phyloP scores from a whole-genome alignment of 495 filamentous ascomycete species.

The Aspergillus asperescens region DNA sequence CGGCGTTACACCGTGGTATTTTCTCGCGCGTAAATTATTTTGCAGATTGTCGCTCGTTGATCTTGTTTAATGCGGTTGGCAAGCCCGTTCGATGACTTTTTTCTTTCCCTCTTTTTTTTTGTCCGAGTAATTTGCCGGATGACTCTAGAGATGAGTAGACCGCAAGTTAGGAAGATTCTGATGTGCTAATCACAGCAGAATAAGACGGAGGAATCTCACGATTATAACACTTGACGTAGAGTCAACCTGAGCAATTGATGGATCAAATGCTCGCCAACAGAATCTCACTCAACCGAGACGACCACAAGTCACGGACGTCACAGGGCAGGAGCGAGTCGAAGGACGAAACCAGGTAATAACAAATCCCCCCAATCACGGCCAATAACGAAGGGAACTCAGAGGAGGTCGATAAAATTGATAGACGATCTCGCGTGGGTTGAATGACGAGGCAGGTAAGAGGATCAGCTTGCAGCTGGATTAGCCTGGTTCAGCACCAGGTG shows the following conservation, averaged over 20 bases:
- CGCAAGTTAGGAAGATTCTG: neutral
- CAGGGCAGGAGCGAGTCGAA: neutral
- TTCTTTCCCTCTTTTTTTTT: neutral
- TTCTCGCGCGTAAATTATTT: neutral
- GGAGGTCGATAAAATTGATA: neutral
- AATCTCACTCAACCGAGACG: constrained; percentile 7
- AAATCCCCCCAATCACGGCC: neutral
- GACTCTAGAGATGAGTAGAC: neutral
- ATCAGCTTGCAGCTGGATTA: constrained; percentile 9
- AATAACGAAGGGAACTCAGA: neutral
- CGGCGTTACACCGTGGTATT: neutral
- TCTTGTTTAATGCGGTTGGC: neutral
- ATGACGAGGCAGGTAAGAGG: neutral
- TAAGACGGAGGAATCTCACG: neutral
- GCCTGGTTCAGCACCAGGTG: constrained; percentile 6
- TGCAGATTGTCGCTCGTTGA: constrained; percentile 4
- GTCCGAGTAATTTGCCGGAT: neutral
- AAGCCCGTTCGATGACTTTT: neutral
- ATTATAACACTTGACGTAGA: neutral
- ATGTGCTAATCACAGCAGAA: neutral
- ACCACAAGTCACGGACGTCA: constrained; percentile 4
- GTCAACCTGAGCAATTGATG: constrained; percentile 5
- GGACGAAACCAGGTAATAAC: neutral
- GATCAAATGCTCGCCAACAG: constrained; percentile 5
- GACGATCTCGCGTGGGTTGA: neutral